phyloP scores from a whole-genome alignment of 257 asterid genomes.

The Solanum neorickii region DNA sequence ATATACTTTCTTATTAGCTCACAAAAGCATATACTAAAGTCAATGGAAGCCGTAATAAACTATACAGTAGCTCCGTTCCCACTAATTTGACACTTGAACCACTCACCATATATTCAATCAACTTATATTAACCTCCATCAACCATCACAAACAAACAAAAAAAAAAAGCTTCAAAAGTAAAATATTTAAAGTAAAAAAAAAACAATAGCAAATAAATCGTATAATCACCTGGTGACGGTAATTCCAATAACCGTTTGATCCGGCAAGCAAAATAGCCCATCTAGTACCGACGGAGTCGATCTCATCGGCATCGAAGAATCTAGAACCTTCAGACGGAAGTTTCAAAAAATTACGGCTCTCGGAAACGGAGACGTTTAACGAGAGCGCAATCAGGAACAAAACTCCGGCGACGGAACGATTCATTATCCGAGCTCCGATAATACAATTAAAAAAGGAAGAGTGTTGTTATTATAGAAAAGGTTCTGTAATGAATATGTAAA shows the following conservation, averaged over 20 bases:
- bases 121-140: background rate
- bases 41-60: background rate
- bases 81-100: background rate
- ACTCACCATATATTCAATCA: background rate
- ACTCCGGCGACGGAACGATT: conserved; percentile 11
- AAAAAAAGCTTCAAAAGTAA: background rate
- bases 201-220: background rate
- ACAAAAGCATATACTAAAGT: background rate
- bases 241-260: conserved; percentile 87
- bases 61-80: background rate
- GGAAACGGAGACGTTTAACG: conserved; percentile 29
- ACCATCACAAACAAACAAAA: background rate
- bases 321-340: conserved; percentile 56
- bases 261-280: conserved; percentile 97
- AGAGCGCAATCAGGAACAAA: conserved; percentile 32
- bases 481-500: background rate
- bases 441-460: background rate
- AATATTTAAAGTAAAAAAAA: background rate
- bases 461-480: background rate
- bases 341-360: conserved; percentile 42
- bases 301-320: conserved; percentile 16
- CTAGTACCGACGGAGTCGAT: conserved; percentile 64
- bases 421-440: conserved; percentile 9
- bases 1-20: background rate
- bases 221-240: conserved; percentile 86